Percentiles rank a stretch among this genome's conserved stretches.
phyloP scores from a whole-genome alignment of 164 flowering plant species.

The Hamamelis virginiana region DNA sequence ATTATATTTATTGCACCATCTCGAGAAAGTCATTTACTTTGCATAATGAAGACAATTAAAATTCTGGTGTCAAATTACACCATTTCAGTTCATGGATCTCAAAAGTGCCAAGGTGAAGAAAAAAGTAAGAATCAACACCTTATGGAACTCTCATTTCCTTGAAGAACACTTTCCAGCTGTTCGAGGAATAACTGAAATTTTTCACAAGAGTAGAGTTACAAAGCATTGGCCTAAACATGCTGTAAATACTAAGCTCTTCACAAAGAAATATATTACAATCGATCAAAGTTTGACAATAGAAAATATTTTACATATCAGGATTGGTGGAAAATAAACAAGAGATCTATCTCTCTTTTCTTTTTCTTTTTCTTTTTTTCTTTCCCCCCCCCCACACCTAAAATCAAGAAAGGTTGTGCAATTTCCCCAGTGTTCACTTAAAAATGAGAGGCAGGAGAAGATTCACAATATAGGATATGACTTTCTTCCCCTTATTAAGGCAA shows the following conservation, averaged over 20 bases:
- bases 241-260: neutral
- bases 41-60: neutral
- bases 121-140: conserved; percentile 42
- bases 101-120: neutral
- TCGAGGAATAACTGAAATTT: conserved; percentile 79
- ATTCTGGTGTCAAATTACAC: neutral
- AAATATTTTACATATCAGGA: no score
- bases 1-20: conserved; percentile 4
- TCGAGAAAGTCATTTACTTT: neutral
- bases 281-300: no score
- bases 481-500: no score
- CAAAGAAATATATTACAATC: neutral
- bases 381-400: no score
- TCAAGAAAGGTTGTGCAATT: no score
- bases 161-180: conserved; percentile 78
- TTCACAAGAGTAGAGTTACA: conserved; percentile 8
- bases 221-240: neutral
- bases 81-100: neutral
- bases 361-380: no score
- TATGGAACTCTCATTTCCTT: conserved; percentile 64
- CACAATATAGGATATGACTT: no score
- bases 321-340: no score
- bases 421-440: no score
- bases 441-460: no score
- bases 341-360: no score